Evolutionary conservation across 2,329 filamentous ascomycete species (phyloP), one percentile per base, ranked within the genome.

Genomic region (Sarocladium kiliense): DNA sequence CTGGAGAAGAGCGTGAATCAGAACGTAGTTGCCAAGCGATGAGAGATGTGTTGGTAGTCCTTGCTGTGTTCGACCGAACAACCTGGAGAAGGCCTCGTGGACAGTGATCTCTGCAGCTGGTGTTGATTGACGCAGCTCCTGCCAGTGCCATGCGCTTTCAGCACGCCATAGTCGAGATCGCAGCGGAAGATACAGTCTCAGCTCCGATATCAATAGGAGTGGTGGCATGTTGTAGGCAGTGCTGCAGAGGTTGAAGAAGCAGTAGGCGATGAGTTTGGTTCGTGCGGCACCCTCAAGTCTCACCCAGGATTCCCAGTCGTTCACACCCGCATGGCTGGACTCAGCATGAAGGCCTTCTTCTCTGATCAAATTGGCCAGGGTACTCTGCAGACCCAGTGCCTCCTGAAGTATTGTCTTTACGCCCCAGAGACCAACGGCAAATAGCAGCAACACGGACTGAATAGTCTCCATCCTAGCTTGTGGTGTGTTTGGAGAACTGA

Each of bases 1-100:
- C 62, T 90, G 87, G 11, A 89, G 78, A 23, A 91, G 66, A 3
- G 85, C 86, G 62, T 89, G 86, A 2, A 90, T 86, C 32, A 91
- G 73, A 7, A 88, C 79, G 60, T 90, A 89, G 61, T 87, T 87
- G 1, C 86, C 87, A 6, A 88, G 68, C 0, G 83, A 82, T 0
- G 81, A 82, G 55, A 82, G 72, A 44, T 77, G 75, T 0, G 74
- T 68, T 1, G 77, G 76, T 1, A 79, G 71, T 0, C 71, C 73
- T 58, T 80, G 75, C 1, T 73, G 71, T 2, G 74, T 70, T 34
- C 82, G 76, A 25, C 79, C 74, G 34, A 86, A 74, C 0, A 86
- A 69, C 39, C 78, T 71, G 4, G 75, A 74, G 49, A 86, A 77
- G 1, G 80, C 78, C 34, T 85, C 80, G 56, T 81, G 80, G 2